Conservation (phyloP, 768 basidiomycete genomes). For the Phaeotremella skinneri region DNA sequence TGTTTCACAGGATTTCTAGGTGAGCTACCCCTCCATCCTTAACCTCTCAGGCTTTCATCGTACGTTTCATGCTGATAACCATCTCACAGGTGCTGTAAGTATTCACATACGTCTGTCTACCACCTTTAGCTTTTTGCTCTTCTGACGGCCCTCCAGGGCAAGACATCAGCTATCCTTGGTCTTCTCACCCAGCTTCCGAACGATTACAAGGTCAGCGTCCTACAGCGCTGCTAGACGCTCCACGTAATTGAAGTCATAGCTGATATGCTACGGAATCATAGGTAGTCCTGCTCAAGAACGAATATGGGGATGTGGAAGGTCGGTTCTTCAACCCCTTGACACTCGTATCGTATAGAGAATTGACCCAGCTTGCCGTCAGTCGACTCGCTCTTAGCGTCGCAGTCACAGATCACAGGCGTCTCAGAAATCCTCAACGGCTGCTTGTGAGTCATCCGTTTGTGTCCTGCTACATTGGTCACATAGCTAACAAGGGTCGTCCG, state of each 20-base stretch:
- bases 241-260: not conserved
- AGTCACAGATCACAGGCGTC: conserved; percentile 74
- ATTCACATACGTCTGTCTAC: no score
- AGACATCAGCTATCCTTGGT: conserved; percentile 63
- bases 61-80: no score
- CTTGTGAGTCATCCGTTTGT: conserved; percentile 60
- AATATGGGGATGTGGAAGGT: conserved; percentile 93
- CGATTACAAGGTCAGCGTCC: conserved; percentile 62
- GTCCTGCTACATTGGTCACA: not conserved
- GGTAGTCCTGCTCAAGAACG: conserved; percentile 89
- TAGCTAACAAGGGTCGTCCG: not conserved
- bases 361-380: conserved; percentile 55
- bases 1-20: conserved; percentile 89
- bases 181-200: conserved; percentile 76
- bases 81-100: conserved; percentile 30
- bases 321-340: conserved; percentile 12
- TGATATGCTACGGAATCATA: conserved; percentile 5
- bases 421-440: conserved; percentile 96
- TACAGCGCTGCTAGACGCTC: not conserved
- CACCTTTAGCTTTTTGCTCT: no score
- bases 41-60: not conserved
- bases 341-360: not conserved
- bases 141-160: conserved; percentile 31
- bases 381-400: conserved; percentile 83
- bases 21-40: conserved; percentile 15